A percentile compares a stretch with the other conserved stretches of the same genome.
Evolutionary conservation across 1,284 basidiomycete species (phyloP).

Genomic region (Naganishia cerealis): DNA sequence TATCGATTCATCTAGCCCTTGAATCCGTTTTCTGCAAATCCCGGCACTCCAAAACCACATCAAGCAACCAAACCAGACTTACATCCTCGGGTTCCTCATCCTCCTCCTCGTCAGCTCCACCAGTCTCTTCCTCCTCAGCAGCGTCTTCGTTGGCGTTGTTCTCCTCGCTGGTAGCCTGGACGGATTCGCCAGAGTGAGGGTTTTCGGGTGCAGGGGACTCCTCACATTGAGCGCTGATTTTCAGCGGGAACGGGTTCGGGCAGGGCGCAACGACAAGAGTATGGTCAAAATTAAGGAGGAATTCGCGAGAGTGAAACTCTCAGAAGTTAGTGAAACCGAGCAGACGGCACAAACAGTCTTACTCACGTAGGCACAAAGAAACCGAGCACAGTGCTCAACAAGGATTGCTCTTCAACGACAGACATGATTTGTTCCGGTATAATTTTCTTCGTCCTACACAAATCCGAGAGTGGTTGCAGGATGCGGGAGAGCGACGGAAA

Average conservation of each 20-base stretch:
- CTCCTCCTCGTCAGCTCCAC: constrained; percentile 56
- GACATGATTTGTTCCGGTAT: constrained; percentile 22
- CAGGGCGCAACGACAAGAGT: not conserved
- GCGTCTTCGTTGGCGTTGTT: constrained; percentile 46
- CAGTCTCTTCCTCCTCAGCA: constrained; percentile 56
- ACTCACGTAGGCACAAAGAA: constrained; percentile 31
- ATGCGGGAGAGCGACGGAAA: not conserved
- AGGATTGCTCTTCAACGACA: constrained; percentile 28
- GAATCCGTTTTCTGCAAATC: not conserved
- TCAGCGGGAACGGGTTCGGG: not conserved
- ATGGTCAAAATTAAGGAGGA: not conserved
- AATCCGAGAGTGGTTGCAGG: not conserved
- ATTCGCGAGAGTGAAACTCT: not conserved
- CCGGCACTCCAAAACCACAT: not conserved
- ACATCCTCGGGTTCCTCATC: constrained; percentile 80
- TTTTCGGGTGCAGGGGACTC: constrained; percentile 22
- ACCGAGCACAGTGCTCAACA: constrained; percentile 27
- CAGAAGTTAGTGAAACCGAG: not conserved
- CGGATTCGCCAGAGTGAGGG: constrained; percentile 14
- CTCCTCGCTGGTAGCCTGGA: constrained; percentile 37
- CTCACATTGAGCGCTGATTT: constrained; percentile 17
- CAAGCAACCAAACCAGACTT: constrained; percentile 48
- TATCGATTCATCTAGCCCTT: not conserved
- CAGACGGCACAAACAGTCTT: not conserved
- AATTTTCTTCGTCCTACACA: not conserved